Conservation (phyloP, 148 eudicot genomes). For the Selenicereus undatus region DNA sequence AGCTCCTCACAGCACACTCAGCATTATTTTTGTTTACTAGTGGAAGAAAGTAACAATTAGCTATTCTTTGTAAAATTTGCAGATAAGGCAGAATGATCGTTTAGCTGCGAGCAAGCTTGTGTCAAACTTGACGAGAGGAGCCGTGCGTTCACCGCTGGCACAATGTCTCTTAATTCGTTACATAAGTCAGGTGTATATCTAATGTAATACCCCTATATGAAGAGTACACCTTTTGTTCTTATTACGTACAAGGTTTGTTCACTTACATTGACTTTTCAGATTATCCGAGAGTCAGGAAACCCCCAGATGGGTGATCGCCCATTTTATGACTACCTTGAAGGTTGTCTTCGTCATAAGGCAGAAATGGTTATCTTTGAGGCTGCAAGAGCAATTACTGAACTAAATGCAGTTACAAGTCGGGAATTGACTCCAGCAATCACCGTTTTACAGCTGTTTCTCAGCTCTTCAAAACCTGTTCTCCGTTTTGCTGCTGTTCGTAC, state of each 20-base stretch:
- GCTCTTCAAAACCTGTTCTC: slow-evolving; percentile 95
- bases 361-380: slow-evolving; percentile 99
- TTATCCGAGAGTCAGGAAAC: slow-evolving; percentile 75
- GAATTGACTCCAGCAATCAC: slow-evolving; percentile 97
- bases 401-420: slow-evolving; percentile 80
- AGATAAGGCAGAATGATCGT: slow-evolving; percentile 97
- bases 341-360: slow-evolving; percentile 97
- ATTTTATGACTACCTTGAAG: slow-evolving; percentile 91
- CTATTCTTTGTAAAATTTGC: slow-evolving; percentile 25
- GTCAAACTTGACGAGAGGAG: slow-evolving; percentile 83
- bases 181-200: slow-evolving; percentile 71
- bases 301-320: slow-evolving; percentile 86
- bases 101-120: slow-evolving; percentile 97
- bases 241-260: slow-evolving; percentile 1
- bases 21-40: too few species aligned
- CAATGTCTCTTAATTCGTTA: slow-evolving; percentile 95
- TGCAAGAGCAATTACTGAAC: slow-evolving; percentile 95
- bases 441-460: slow-evolving; percentile 86
- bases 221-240: slow-evolving; percentile 5
- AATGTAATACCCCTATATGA: background rate
- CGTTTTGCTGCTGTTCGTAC: slow-evolving; percentile 99
- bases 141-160: slow-evolving; percentile 94
- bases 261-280: slow-evolving; percentile 39
- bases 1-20: too few species aligned
- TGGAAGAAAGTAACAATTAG: background rate